Base-by-base conservation (phyloP, 139 green algal genomes). In the Volvox africanus region DNA sequence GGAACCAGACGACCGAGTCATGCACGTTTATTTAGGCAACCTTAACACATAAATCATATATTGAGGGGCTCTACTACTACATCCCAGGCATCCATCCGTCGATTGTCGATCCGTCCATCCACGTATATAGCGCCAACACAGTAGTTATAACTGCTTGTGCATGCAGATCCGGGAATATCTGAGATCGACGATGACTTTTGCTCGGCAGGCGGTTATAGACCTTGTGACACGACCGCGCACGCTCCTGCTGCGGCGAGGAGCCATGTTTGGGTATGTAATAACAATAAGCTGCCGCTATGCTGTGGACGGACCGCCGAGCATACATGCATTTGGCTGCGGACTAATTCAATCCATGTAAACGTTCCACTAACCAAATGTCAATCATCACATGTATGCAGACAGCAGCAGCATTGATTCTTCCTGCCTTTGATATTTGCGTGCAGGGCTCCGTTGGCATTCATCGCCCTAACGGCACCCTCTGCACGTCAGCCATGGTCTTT, bases 211-310 rank as follows among this genome's bases (percentile, higher is more conserved):
- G 50, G 20, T n/a, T 2, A 1, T 55, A 9, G 44, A 65, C 30
- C 32, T 90, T 30, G 30, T 90, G 20, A 62, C n/a, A 0, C 44
- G 73, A 19, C 86, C 86, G 50, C 86, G 86, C 30, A 75, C 86
- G 28, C 86, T 90, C 1, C 73, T 83, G 50, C 86, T 55, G 44
- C 44, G 44, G 44, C 44, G 44, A 9, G 44, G 5, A 14, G 44
- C 44, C 44, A 55, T 55, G 44, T 55, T 55, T 9, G 44, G 44
- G 44, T 55, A 55, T 55, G 44, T 55, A 55, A 55, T 37, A 6
- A n/a, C 85, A 1, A 16, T 82, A 18, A n/a, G 44, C 9, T 44
- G 85, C 0, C 82, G 71, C 85, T 32, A n/a, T 26, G 36, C 35
- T 0, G 37, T 71, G 1, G 71, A 76, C 44, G 85, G 85, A 71